Base-by-base conservation (phyloP, 2,329 filamentous ascomycete species). In the Periglandula ipomoeae region DNA sequence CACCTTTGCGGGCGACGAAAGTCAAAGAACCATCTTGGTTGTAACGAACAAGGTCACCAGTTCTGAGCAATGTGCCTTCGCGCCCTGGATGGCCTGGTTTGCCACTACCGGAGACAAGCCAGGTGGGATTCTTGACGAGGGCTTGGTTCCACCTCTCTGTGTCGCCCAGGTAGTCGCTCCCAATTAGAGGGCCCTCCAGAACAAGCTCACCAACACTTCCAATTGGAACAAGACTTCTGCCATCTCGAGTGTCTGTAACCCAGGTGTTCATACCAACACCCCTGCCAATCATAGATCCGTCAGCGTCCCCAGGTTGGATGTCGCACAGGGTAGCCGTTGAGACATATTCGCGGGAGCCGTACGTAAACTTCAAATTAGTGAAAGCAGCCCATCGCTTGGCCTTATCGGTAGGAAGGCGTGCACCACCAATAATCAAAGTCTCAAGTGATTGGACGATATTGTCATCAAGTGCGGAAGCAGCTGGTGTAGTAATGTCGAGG, bases 1-100 rank as follows among this genome's bases (percentile, higher is more conserved):
- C 67, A 55, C 80, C 76, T 53, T 75, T 75, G 37, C 77, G 65
- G 43, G 74, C 74, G 45, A 74, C 55, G 47, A 67, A 73, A 2
- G 61, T 53, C 20, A 74, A 56, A 9, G 53, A 54, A 17, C 68
- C 68, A 51, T 72, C 63, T 0, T 48, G 39, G 40, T 64, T 55
- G 38, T 66, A 64, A 52, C 46, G 32, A 35, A 55, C 44, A 2
- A 59, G 49, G 38, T 58, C 57, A 3, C 56, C 56, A 5, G 57
- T 57, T 34, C 53, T 53, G 44, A 58, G 58, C 7, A 59, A 44
- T 23, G 56, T 46, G 24, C 52, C 51, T n/a, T 35, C 34, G 10
- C 46, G 46, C 13, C 47, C 32, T 8, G 48, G 22, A n/a, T 34
- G 42, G 22, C 30, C 24, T 35, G 39, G 15, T 37, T 48, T 22